Evolutionary conservation across 371 early-diverging fungal genomes (phyloP), one percentile per base, ranked within the genome.

Genomic region (Blakeslea trispora): DNA sequence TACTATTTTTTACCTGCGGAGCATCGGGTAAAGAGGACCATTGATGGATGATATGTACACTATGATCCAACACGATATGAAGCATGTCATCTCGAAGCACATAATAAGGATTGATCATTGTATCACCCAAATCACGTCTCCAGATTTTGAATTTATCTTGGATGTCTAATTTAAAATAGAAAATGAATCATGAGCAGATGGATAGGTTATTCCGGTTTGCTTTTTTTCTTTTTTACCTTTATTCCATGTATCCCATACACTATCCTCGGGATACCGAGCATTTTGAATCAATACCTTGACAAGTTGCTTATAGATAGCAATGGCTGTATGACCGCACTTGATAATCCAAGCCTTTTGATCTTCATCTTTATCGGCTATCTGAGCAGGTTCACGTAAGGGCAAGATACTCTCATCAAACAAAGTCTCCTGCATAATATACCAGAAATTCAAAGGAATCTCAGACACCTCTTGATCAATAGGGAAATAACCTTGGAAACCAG

Each of bases 41-140:
- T 46, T 71, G 68, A 45, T 72, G 69, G 28, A 83, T 48, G n/a
- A 84, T 71, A 4, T 45, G 43, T 10, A 69, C 46, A n/a, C 71
- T 74, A 15, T 82, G 69, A 14, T 86, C 81, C 5, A 89, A 70
- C 14, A 90, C 59, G 34, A 79, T 74, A 0, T 75, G 62, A 28
- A 88, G 64, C 74, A 90, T 82, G 15, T 81, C 77, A n/a, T 73
- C 75, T 32, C 85, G 83, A 11, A 92, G 70, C 10, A 90, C 81
- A 56, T 82, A 83, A 62, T 88, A 87, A 15, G 88, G 83, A 54
- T 85, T 82, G 45, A 90, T 81, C 54, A 92, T 68, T 9, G 87
- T 85, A 45, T 93, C 94, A 5, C 86, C 87, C 22, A 85, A 73
- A 66, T 91, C 91, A 19, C 89, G 77, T 24, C 92, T 85, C 64